Percentiles rank a stretch among this genome's conserved stretches.
These are phyloP conservation scores for Elongisporangium undulatum DNA, from an alignment of 352 stramenopile species.

Conservation along the genomic window DNA sequence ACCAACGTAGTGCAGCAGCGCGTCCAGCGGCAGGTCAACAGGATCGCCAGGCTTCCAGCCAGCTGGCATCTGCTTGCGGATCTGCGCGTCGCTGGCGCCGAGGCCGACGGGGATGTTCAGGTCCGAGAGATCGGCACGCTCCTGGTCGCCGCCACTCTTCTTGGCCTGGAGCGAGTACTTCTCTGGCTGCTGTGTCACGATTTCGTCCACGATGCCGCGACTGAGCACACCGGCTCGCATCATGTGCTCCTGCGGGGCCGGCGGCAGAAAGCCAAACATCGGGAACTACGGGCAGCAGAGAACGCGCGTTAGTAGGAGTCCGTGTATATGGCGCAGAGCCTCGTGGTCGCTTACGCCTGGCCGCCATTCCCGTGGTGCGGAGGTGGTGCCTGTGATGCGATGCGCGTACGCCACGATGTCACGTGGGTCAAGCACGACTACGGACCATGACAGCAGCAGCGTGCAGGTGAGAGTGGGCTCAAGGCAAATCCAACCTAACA, in stretches of 20 bases:
- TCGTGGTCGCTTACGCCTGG: constrained; percentile 45
- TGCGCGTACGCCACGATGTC: constrained; percentile 81
- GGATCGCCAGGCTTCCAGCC: constrained; percentile 80
- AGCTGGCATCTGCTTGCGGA: constrained; percentile 68
- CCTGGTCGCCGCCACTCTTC: constrained; percentile 20
- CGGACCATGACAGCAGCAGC: constrained; percentile 1
- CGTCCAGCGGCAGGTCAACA: constrained; percentile 73
- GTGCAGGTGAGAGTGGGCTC: background rate
- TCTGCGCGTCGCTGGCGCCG: constrained; percentile 64
- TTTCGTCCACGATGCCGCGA: constrained; percentile 74
- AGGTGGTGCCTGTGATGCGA: constrained; percentile 74
- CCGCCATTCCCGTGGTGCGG: constrained; percentile 66
- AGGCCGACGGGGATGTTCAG: constrained; percentile 64
- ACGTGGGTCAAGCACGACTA: constrained; percentile 57
- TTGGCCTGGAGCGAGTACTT: constrained; percentile 61
- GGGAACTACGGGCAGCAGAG: constrained; percentile 41
- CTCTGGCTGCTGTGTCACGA: constrained; percentile 64
- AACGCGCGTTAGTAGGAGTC: background rate
- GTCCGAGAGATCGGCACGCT: constrained; percentile 23
- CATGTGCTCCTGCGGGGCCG: constrained; percentile 81
- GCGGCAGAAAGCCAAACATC: constrained; percentile 86
- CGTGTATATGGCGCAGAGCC: background rate
- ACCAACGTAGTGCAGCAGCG: constrained; percentile 76
- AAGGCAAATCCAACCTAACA: background rate
- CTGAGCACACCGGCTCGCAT: constrained; percentile 81